Conservation (phyloP, 345 rosid species). For the Gossypium herbaceum region DNA sequence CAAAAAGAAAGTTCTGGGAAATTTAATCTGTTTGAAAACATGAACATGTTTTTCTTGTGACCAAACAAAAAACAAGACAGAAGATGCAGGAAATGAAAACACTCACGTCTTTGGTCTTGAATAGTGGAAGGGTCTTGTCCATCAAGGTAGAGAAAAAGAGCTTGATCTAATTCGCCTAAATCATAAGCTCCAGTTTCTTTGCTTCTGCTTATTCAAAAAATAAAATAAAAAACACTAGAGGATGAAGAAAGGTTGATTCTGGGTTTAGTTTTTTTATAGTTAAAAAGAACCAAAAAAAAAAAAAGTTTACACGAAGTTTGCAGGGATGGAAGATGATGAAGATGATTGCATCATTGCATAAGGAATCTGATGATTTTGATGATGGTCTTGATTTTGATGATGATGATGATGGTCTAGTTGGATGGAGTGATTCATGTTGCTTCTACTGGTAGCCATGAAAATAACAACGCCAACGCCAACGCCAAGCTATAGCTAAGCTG, state of each 20-base stretch:
- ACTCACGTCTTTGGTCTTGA: slow-evolving; percentile 78
- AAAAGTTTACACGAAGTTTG: slow-evolving; percentile 61
- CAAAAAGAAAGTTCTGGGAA: slow-evolving; percentile 64
- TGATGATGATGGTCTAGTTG: slow-evolving; percentile 36
- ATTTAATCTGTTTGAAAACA: slow-evolving; percentile 33
- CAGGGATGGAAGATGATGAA: slow-evolving; percentile 43
- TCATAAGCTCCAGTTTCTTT: slow-evolving; percentile 54
- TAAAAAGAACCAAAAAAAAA: background rate
- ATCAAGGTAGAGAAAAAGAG: slow-evolving; percentile 88
- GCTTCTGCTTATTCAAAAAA: slow-evolving; percentile 23
- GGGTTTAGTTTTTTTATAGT: background rate
- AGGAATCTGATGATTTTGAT: slow-evolving; percentile 33
- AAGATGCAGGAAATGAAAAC: slow-evolving; percentile 5
- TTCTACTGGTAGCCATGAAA: slow-evolving; percentile 46
- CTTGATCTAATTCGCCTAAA: slow-evolving; percentile 91
- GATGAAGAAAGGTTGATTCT: background rate
- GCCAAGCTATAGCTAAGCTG: background rate
- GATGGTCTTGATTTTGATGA: slow-evolving; percentile 28
- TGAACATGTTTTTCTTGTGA: slow-evolving; percentile 62
- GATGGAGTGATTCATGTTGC: slow-evolving; percentile 28
- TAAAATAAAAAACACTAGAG: background rate
- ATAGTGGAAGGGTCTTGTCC: slow-evolving; percentile 63
- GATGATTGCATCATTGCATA: slow-evolving; percentile 49
- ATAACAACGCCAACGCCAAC: slow-evolving; percentile 9
- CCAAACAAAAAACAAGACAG: slow-evolving; percentile 16